Conservation (phyloP, 2,329 filamentous ascomycete species). For the Fusarium sp. region DNA sequence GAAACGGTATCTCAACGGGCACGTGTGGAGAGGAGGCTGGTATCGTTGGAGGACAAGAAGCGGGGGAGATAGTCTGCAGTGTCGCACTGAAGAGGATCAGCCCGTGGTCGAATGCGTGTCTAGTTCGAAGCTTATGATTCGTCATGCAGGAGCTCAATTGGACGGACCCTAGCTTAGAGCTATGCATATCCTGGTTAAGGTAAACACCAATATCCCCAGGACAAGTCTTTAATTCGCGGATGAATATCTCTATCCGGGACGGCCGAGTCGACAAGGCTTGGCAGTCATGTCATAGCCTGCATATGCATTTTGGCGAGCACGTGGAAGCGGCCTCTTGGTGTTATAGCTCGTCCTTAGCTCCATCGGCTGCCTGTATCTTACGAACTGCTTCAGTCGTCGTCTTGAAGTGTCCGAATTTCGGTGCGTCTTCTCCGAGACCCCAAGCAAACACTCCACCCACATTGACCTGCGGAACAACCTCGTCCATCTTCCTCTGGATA, state of each 20-base stretch:
- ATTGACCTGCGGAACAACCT: constrained; percentile 65
- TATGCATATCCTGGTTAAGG: constrained; percentile 15
- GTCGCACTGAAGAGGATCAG: constrained; percentile 19
- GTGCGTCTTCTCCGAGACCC: constrained; percentile 77
- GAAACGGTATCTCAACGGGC: constrained; percentile 21
- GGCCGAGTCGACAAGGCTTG: neutral
- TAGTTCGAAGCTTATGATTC: constrained; percentile 38
- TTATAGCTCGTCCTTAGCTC: constrained; percentile 47
- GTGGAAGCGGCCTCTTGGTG: neutral
- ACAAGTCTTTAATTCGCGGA: constrained; percentile 10
- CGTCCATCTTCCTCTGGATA: constrained; percentile 71
- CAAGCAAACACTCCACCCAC: constrained; percentile 81
- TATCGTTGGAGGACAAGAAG: constrained; percentile 35
- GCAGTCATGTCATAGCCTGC: constrained; percentile 14
- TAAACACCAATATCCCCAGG: neutral
- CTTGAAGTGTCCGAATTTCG: constrained; percentile 54
- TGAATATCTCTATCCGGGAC: constrained; percentile 1
- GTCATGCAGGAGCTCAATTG: constrained; percentile 19
- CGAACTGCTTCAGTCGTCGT: constrained; percentile 47
- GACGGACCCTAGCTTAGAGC: constrained; percentile 17
- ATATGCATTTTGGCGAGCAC: neutral
- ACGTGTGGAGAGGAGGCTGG: constrained; percentile 38
- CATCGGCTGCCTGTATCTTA: constrained; percentile 20
- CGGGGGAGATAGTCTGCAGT: constrained; percentile 23
- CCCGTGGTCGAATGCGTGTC: constrained; percentile 35